phyloP scores from a whole-genome alignment of 805 yeast species.

The Yueomyces sp. region DNA sequence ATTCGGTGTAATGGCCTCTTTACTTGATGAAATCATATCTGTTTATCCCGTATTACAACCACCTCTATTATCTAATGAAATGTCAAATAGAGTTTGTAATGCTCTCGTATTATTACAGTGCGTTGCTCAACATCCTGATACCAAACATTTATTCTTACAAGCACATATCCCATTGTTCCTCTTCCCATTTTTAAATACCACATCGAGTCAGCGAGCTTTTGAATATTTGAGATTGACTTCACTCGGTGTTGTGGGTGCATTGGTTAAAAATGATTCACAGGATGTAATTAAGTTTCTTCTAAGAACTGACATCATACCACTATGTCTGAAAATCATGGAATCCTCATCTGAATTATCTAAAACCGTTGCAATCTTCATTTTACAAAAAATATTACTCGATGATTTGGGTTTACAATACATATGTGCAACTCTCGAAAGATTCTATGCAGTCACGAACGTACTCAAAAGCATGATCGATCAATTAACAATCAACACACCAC shows the following conservation, averaged over 20 bases:
- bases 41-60: constrained; percentile 87
- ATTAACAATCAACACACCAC: constrained; percentile 49
- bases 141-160: constrained; percentile 68
- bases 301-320: constrained; percentile 93
- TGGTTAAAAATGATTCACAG: constrained; percentile 90
- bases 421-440: constrained; percentile 90
- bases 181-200: constrained; percentile 88
- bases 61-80: constrained; percentile 70
- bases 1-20: constrained; percentile 88
- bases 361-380: constrained; percentile 92
- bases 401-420: constrained; percentile 85
- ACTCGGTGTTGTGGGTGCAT: constrained; percentile 91
- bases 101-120: constrained; percentile 91
- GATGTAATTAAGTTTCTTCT: constrained; percentile 85
- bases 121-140: constrained; percentile 90
- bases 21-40: constrained; percentile 76
- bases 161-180: constrained; percentile 88
- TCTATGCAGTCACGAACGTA: constrained; percentile 86
- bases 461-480: constrained; percentile 81
- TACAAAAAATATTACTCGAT: constrained; percentile 84
- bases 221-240: constrained; percentile 88
- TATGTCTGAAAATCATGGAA: constrained; percentile 91
- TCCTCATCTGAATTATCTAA: constrained; percentile 85
- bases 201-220: constrained; percentile 82
- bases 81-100: constrained; percentile 87